Conservation (phyloP, 2,329 filamentous ascomycete genomes). For the Talaromyces sp. region DNA sequence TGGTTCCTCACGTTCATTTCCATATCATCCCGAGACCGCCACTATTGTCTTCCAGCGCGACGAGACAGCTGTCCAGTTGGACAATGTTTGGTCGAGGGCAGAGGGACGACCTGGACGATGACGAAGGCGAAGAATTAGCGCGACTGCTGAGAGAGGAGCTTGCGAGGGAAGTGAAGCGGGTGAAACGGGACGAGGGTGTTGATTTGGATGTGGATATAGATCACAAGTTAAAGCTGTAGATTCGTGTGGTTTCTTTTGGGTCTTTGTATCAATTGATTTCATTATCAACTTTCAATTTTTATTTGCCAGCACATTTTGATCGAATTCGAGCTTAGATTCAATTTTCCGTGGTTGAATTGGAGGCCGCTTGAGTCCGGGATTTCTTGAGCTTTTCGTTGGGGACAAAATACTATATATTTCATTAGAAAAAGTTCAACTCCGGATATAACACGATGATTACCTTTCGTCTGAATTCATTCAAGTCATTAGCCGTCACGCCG, state of each 20-base stretch:
- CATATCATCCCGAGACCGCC: constrained; percentile 81
- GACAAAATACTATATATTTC: neutral
- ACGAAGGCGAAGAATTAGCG: constrained; percentile 37
- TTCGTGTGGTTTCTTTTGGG: neutral
- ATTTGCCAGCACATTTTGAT: neutral
- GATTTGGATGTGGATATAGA: constrained; percentile 24
- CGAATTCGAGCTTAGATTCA: neutral
- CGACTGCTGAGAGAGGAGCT: constrained; percentile 32
- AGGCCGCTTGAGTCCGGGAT: neutral
- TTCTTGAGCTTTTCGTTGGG: neutral
- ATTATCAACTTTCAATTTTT: neutral
- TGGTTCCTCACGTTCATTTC: constrained; percentile 90
- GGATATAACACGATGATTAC: constrained; percentile 16
- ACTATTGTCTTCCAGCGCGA: constrained; percentile 15
- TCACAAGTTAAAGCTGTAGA: constrained; percentile 2
- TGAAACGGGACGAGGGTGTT: constrained; percentile 32
- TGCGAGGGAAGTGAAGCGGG: constrained; percentile 29
- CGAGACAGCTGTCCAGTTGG: constrained; percentile 25
- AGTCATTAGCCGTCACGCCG: constrained; percentile 56
- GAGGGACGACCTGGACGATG: constrained; percentile 43
- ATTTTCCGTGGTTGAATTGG: neutral
- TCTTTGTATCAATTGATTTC: neutral
- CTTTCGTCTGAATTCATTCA: constrained; percentile 62
- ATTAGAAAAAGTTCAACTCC: neutral
- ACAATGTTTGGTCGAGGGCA: constrained; percentile 45